Conservation (phyloP, 2,329 filamentous ascomycete genomes). For the Corynespora cassiicola region DNA sequence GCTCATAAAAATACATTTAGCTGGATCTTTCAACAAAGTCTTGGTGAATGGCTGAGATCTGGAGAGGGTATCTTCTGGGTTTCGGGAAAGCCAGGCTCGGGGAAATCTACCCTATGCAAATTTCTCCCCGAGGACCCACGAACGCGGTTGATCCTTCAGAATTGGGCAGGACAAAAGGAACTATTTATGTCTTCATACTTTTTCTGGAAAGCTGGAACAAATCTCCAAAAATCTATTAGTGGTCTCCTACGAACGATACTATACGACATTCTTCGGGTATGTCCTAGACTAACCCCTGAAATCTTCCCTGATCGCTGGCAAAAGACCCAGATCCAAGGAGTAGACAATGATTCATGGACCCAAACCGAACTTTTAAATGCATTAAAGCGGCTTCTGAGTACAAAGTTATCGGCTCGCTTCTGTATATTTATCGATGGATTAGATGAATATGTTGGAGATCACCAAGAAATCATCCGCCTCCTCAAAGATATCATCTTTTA, state of each 20-base stretch:
- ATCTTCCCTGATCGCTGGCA: slow-evolving; percentile 4
- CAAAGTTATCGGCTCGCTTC: too few relatives aligned
- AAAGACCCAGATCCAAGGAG: too few relatives aligned
- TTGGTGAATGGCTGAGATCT: slow-evolving; percentile 10
- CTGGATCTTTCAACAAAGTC: too few relatives aligned
- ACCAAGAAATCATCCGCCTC: slow-evolving; percentile 15
- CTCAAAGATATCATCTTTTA: too few relatives aligned
- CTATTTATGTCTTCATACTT: too few relatives aligned
- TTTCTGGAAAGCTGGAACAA: slow-evolving; percentile 11
- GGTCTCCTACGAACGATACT: slow-evolving; percentile 9
- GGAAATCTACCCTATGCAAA: too few relatives aligned
- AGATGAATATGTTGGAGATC: slow-evolving; percentile 14
- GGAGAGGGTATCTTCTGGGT: slow-evolving; percentile 38
- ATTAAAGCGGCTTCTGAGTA: not conserved
- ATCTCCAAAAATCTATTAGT: slow-evolving; percentile 10
- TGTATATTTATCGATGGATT: slow-evolving; percentile 25
- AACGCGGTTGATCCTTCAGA: too few relatives aligned
- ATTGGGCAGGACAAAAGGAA: too few relatives aligned
- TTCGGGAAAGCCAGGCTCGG: slow-evolving; percentile 54
- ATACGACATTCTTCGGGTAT: slow-evolving; percentile 7
- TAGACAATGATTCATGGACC: not conserved
- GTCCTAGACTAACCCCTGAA: slow-evolving; percentile 3
- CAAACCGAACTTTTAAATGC: not conserved
- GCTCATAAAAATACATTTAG: too few relatives aligned
- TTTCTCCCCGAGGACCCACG: too few relatives aligned